Percentiles rank a stretch among this genome's conserved stretches.
These are phyloP conservation scores for Wickerhamiella australiensis DNA, from an alignment of 805 yeast species.

Conservation along the genomic window DNA sequence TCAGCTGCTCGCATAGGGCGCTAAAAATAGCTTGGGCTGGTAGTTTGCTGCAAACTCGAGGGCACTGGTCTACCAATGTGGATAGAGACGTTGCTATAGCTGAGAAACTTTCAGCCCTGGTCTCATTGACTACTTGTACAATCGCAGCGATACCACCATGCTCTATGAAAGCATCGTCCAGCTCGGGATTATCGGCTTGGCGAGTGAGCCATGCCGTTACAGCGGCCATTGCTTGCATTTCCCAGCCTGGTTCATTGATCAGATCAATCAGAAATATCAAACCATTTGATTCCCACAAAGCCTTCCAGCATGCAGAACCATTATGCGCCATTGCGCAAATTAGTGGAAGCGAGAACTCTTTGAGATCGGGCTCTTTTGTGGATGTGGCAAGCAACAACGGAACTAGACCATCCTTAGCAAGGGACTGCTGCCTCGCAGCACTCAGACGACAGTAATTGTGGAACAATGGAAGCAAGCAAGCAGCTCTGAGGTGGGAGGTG, in stretches of 20 bases:
- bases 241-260: conserved; percentile 44
- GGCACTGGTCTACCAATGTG: conserved; percentile 5
- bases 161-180: not conserved
- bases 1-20: conserved; percentile 1
- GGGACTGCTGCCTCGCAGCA: conserved; percentile 34
- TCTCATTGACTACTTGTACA: not conserved
- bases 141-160: conserved; percentile 4
- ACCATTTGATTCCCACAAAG: conserved; percentile 32
- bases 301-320: conserved; percentile 30
- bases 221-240: conserved; percentile 43
- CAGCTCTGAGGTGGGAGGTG: conserved; percentile 31
- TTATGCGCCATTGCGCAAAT: conserved; percentile 43
- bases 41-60: not conserved
- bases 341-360: conserved; percentile 43
- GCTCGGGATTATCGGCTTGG: conserved; percentile 15
- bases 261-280: conserved; percentile 32
- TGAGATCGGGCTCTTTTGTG: conserved; percentile 33
- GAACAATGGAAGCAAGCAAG: conserved; percentile 37
- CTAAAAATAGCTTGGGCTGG: conserved; percentile 6
- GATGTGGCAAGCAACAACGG: conserved; percentile 35
- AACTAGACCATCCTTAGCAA: conserved; percentile 37
- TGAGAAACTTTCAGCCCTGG: conserved; percentile 6
- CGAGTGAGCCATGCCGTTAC: conserved; percentile 30
- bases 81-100: conserved; percentile 10
- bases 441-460: conserved; percentile 43